These are phyloP conservation scores for Lactarius trivialis DNA, from an alignment of 768 basidiomycete species.

Conservation along the genomic window DNA sequence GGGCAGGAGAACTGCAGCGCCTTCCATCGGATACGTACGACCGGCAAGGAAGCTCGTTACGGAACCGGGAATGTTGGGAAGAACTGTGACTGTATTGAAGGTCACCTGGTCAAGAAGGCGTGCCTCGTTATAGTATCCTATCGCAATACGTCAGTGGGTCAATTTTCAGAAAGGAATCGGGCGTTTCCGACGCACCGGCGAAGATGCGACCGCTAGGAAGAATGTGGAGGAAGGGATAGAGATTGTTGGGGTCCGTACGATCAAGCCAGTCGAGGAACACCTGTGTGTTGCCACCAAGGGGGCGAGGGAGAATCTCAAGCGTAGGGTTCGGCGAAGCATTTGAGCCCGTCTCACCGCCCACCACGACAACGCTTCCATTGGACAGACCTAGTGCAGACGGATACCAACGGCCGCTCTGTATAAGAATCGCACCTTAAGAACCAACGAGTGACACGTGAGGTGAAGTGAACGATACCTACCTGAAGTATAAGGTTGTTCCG, in stretches of 20 bases:
- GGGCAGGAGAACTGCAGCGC: conserved; percentile 62
- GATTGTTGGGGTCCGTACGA: conserved; percentile 56
- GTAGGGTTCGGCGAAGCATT: conserved; percentile 62
- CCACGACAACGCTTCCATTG: conserved; percentile 67
- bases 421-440: not conserved
- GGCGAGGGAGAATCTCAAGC: no score
- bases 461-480: conserved; percentile 31
- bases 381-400: conserved; percentile 59
- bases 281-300: no score
- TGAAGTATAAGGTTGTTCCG: conserved; percentile 50
- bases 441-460: not conserved
- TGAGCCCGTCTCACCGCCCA: conserved; percentile 69
- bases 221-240: conserved; percentile 72
- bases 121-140: conserved; percentile 78
- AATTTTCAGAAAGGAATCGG: not conserved
- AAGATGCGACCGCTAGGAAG: conserved; percentile 67
- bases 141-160: not conserved
- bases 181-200: conserved; percentile 44
- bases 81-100: conserved; percentile 49
- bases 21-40: conserved; percentile 73
- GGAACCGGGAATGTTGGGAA: conserved; percentile 71
- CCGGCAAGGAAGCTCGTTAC: conserved; percentile 66
- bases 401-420: conserved; percentile 63
- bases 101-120: conserved; percentile 62
- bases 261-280: no score